Evolutionary conservation across 495 filamentous ascomycete genomes (phyloP).

Genomic region (Staphylotrichum tortipilum): DNA sequence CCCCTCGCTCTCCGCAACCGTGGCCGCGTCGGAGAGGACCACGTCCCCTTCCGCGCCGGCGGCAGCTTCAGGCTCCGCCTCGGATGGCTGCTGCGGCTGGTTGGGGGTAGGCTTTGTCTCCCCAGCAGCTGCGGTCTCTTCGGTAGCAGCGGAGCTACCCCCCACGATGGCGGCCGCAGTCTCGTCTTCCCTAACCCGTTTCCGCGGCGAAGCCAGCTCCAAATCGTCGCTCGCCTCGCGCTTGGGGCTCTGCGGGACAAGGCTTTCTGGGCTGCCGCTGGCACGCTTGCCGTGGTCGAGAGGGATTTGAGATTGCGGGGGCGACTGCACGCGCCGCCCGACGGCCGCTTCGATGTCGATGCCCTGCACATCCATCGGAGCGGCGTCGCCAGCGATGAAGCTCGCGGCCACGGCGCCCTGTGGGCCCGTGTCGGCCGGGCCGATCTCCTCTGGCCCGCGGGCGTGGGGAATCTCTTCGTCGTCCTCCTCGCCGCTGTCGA

Average conservation of each 20-base stretch:
- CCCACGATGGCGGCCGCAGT: not conserved
- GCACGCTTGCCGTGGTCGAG: not conserved
- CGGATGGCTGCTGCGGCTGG: not conserved
- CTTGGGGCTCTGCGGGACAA: constrained; percentile 28
- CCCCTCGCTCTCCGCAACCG: no score
- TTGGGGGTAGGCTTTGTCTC: no score
- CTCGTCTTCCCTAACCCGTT: constrained; percentile 30
- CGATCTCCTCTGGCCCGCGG: constrained; percentile 71
- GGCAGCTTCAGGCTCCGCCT: no score
- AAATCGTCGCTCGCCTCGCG: constrained; percentile 39
- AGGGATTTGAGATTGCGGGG: no score
- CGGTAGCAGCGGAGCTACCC: no score
- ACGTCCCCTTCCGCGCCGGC: constrained; percentile 4
- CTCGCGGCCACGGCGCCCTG: constrained; percentile 40
- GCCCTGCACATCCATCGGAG: constrained; percentile 33
- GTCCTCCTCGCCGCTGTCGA: constrained; percentile 30
- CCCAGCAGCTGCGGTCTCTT: no score
- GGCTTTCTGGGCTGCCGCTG: not conserved
- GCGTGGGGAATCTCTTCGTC: constrained; percentile 67
- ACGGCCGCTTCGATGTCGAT: constrained; percentile 49
- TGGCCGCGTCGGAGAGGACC: not conserved
- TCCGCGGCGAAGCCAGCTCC: constrained; percentile 25
- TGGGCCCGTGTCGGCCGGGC: constrained; percentile 77
- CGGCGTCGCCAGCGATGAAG: constrained; percentile 15
- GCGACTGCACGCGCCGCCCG: constrained; percentile 24